A percentile compares a stretch with the other conserved stretches of the same genome.
Evolutionary conservation across 2,329 filamentous ascomycete species (phyloP).

Genomic region (Juglanconis oblonga): DNA sequence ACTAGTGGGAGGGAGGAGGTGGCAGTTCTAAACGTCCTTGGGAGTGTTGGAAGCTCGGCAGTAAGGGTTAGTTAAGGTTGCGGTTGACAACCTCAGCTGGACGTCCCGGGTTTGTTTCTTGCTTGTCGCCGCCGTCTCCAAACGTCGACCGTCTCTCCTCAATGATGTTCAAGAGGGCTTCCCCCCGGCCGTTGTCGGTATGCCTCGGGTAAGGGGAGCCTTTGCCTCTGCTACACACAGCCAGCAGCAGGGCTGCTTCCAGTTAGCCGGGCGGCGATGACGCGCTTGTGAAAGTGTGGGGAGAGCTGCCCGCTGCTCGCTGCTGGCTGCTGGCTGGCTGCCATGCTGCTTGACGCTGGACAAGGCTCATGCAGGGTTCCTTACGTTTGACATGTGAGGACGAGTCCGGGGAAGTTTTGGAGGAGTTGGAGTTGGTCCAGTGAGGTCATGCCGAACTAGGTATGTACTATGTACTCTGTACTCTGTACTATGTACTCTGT

Average conservation of each 20-base stretch:
- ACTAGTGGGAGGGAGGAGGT: not conserved
- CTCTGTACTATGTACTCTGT: not conserved
- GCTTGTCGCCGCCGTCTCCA: not conserved
- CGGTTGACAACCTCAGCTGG: not conserved
- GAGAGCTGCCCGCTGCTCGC: slow-evolving; percentile 11
- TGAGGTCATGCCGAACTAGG: slow-evolving; percentile 4
- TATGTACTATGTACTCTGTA: not conserved
- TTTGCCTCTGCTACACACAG: slow-evolving; percentile 1
- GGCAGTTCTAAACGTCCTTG: not conserved
- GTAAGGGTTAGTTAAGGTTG: not conserved
- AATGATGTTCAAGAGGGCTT: not conserved
- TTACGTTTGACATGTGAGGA: slow-evolving; percentile 16
- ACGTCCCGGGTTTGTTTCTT: not conserved
- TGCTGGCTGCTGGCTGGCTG: not conserved
- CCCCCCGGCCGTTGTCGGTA: slow-evolving; percentile 8
- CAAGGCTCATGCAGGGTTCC: not conserved
- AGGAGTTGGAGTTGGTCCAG: not conserved
- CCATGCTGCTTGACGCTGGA: not conserved
- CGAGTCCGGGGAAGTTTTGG: not conserved
- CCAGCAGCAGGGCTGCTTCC: slow-evolving; percentile 2
- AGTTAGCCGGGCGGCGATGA: slow-evolving; percentile 4
- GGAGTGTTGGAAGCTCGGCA: slow-evolving; percentile 3
- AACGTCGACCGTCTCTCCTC: not conserved
- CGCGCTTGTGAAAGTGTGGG: slow-evolving; percentile 30
- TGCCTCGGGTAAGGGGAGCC: slow-evolving; percentile 20